phyloP scores from a whole-genome alignment of 768 basidiomycete genomes.

The Inosperma sp. region DNA sequence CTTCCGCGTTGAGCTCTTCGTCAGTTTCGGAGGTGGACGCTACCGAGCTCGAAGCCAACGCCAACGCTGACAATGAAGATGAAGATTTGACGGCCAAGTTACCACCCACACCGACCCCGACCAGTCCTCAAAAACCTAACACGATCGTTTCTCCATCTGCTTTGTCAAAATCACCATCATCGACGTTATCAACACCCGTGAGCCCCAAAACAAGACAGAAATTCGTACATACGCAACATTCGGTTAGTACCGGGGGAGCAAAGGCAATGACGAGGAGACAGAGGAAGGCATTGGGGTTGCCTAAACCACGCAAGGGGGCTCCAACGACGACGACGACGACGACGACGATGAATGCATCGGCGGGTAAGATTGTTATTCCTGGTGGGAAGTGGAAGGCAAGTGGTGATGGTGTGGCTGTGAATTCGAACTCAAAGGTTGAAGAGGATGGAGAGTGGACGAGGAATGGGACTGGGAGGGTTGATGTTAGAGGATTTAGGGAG shows the following conservation, averaged over 20 bases:
- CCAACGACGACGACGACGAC: constrained; percentile 11
- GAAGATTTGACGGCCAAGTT: not conserved
- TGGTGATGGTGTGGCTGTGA: constrained; percentile 17
- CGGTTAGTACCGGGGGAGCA: constrained; percentile 25
- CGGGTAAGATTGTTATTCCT: constrained; percentile 64
- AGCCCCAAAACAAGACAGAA: constrained; percentile 13
- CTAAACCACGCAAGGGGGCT: constrained; percentile 42
- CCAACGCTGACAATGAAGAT: not conserved
- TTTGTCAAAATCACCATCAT: not conserved
- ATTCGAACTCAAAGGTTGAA: constrained; percentile 21
- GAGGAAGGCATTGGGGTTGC: constrained; percentile 63
- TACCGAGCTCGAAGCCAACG: not conserved
- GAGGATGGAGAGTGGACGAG: constrained; percentile 48
- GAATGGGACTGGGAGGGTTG: constrained; percentile 68
- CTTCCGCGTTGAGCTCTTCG: constrained; percentile 3
- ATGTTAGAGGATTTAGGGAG: constrained; percentile 75
- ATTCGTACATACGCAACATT: constrained; percentile 19
- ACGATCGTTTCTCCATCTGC: no score
- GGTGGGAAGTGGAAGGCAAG: constrained; percentile 46
- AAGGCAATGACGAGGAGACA: constrained; percentile 60
- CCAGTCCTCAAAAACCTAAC: not conserved
- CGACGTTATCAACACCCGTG: not conserved
- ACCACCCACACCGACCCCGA: not conserved
- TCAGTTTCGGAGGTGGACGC: not conserved
- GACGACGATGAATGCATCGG: constrained; percentile 26